Evolutionary conservation across 2,329 filamentous ascomycete genomes (phyloP), one percentile per base, ranked within the genome.

Genomic region (Aureobasidium sp.): DNA sequence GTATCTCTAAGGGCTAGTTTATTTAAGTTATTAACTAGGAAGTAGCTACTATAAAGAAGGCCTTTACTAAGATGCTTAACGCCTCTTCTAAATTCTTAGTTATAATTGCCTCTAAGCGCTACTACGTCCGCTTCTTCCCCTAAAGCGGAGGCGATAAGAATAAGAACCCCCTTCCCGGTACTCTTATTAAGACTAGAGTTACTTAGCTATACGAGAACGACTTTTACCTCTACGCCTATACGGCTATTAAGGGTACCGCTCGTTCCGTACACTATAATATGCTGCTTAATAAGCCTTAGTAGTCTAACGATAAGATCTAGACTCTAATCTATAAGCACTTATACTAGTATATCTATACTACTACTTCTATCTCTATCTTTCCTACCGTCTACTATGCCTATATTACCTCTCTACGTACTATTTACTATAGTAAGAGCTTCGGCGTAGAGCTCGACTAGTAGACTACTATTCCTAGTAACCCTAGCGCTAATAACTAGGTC

Each of bases 351-450:
- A 87, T 88, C 61, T 86, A 94, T 17, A 94, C 92, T 0, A 97
- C 92, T 0, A 97, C 93, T 0, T 91, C 94, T 0, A 92, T 99
- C 0, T 97, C 92, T 0, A 76, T 94, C 0, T 89, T 83, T 67
- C 94, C 94, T 0, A 91, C 94, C 0, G 88, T 97, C 0, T 99
- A 99, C 81, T 99, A 99, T 68, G 91, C 95, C 0, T 94, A 99
- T 75, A 76, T 99, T 66, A 91, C 92, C 37, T 88, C 91, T 9
- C 85, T 86, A 62, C 89, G 94, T 55, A 91, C 90, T 22, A 86
- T 86, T 60, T 80, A 86, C 3, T 94, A 99, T 66, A 87, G 93
- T 69, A 78, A 82, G 65, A 72, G 73, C 31, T 75, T 72, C 67
- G 66, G 64, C 42, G 65, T 47, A 11, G 44, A 12, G 29, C 11